These are phyloP conservation scores for Candida boleticola DNA, from an alignment of 805 yeast species.

Conservation along the genomic window DNA sequence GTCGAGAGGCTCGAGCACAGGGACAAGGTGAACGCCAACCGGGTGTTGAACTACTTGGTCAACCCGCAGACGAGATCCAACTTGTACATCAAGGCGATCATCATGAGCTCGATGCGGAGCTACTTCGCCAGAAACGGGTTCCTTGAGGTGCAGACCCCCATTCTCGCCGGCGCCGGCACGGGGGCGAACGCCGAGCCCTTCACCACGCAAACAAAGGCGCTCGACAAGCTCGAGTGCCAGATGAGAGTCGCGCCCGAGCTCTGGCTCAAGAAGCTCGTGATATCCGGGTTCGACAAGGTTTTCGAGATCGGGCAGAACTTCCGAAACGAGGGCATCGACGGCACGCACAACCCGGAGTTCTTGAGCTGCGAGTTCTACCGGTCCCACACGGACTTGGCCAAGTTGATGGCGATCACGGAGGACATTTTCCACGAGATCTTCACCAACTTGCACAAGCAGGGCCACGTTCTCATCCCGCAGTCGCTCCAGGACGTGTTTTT, in stretches of 20 bases:
- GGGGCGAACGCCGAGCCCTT: slow-evolving; percentile 97
- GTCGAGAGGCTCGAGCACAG: slow-evolving; percentile 44
- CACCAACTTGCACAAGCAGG: slow-evolving; percentile 4
- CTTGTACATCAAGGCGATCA: slow-evolving; percentile 49
- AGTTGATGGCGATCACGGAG: slow-evolving; percentile 66
- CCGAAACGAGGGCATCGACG: slow-evolving; percentile 90
- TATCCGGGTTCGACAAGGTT: slow-evolving; percentile 82
- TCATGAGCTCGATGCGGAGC: slow-evolving; percentile 53
- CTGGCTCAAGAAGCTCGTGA: slow-evolving; percentile 82
- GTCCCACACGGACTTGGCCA: slow-evolving; percentile 62
- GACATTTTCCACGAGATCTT: slow-evolving; percentile 47
- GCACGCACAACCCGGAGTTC: slow-evolving; percentile 93
- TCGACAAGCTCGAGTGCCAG: slow-evolving; percentile 42
- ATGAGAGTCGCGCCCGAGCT: slow-evolving; percentile 92
- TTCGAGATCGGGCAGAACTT: slow-evolving; percentile 85
- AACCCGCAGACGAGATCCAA: slow-evolving; percentile 49
- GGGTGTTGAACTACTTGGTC: slow-evolving; percentile 73
- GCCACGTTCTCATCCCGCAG: neutral
- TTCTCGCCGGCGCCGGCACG: slow-evolving; percentile 66
- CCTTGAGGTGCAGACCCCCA: slow-evolving; percentile 87
- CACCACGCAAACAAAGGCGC: slow-evolving; percentile 45
- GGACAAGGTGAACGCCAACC: slow-evolving; percentile 58
- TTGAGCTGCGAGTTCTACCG: slow-evolving; percentile 88
- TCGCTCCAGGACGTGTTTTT: neutral
- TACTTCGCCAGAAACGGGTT: slow-evolving; percentile 51